Base-by-base conservation (phyloP, 2,329 filamentous ascomycete genomes). In the Sporothrix pseudoabietina region DNA sequence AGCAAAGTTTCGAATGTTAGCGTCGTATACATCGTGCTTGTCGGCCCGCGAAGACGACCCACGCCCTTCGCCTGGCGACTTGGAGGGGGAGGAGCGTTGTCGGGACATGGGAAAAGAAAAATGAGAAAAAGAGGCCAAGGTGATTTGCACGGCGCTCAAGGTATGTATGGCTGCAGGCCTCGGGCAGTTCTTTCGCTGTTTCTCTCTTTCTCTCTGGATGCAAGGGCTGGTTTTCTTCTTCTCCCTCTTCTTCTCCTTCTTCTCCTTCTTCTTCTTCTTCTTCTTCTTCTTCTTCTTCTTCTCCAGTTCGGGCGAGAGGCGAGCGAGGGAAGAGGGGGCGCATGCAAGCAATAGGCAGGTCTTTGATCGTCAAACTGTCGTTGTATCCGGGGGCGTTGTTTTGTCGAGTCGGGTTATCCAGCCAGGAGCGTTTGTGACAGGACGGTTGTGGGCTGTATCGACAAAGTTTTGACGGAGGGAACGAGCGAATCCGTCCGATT, bases 1-100 rank as follows among this genome's bases (percentile, higher is more conserved):
- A 84, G 90, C 92, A 89, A 93, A 94, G 85, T 96, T 96, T 80
- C 92, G 90, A 86, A 96, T 96, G 87, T 97, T 94, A 97, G 94
- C 92, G 89, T 96, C 92, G 79, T 90, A 89, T 74, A 87, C 81
- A 81, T 88, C 86, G 77, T 80, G 79, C 78, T 83, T 85, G 79
- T 87, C 85, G 73, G 79, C 76, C 78, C 85, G 86, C 74, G 84
- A 84, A 77, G 77, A 78, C 19, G 78, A 78, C 71, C 82, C 81
- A 80, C 83, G 81, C 78, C 81, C 82, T 80, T 83, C 83, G 80
- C 85, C 84, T 73, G 85, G 83, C 80, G 86, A 85, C 79, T 83
- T 82, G 77, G 73, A 65, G 35, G 85, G 84, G 75, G 85, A 83
- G 80, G 86, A 87, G 47, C 71, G 65, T 83, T 86, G 84, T 84